Percentiles rank a stretch among this genome's conserved stretches.
These are phyloP conservation scores for Meripilus lineatus DNA, from an alignment of 1,284 basidiomycete genomes.

Conservation along the genomic window DNA sequence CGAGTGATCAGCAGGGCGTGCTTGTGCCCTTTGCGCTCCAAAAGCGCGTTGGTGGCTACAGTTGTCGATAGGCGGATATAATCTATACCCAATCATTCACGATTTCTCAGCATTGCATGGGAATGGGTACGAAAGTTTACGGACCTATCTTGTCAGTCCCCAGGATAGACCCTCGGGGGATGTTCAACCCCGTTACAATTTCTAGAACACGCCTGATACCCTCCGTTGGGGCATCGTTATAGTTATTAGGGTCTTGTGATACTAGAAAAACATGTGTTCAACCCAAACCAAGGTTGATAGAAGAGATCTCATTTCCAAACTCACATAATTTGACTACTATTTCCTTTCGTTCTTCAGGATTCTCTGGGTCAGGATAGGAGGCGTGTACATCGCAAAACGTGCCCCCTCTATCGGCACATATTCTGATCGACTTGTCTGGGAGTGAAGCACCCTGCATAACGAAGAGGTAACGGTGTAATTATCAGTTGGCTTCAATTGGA, in stretches of 20 bases:
- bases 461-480: too few relatives aligned
- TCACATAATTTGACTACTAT: slow-evolving; percentile 77
- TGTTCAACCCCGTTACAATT: slow-evolving; percentile 60
- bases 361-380: slow-evolving; percentile 69
- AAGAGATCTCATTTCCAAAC: too few relatives aligned
- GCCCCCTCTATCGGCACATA: slow-evolving; percentile 61
- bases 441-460: slow-evolving; percentile 25
- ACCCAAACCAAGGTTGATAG: background rate
- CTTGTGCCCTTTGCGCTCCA: slow-evolving; percentile 90
- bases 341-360: slow-evolving; percentile 57
- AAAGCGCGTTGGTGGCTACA: slow-evolving; percentile 92
- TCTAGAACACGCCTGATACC: slow-evolving; percentile 92
- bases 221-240: slow-evolving; percentile 91
- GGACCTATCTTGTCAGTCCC: slow-evolving; percentile 81
- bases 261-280: slow-evolving; percentile 43
- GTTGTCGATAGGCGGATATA: slow-evolving; percentile 93
- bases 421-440: slow-evolving; percentile 56
- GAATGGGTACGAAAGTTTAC: slow-evolving; percentile 22
- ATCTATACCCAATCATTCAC: too few relatives aligned
- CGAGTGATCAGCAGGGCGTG: slow-evolving; percentile 91
- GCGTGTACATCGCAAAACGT: slow-evolving; percentile 84
- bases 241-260: slow-evolving; percentile 84
- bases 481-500: too few relatives aligned
- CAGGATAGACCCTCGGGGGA: slow-evolving; percentile 63
- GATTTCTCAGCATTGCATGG: too few relatives aligned